Conservation (phyloP, 352 stramenopile genomes). For the Saprolegnia diclina region DNA sequence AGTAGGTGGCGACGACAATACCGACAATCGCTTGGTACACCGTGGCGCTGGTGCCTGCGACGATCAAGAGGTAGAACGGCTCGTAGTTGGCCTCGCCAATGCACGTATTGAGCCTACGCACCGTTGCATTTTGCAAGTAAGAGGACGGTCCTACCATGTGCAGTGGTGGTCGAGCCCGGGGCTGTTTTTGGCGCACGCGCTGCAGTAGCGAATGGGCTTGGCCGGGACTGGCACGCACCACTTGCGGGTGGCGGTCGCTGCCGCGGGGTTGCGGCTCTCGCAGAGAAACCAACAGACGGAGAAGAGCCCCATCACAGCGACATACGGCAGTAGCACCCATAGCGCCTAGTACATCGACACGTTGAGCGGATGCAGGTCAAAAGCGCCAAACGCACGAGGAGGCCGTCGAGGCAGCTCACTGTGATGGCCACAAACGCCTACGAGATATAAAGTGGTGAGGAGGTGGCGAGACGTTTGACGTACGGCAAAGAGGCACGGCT, state of each 20-base stretch:
- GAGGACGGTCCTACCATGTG: slow-evolving; percentile 39
- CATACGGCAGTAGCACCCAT: slow-evolving; percentile 59
- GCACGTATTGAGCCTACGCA: slow-evolving; percentile 68
- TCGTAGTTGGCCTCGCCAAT: slow-evolving; percentile 82
- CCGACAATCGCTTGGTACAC: slow-evolving; percentile 59
- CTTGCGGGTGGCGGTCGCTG: slow-evolving; percentile 31
- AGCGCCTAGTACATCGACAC: slow-evolving; percentile 39
- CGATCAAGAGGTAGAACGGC: slow-evolving; percentile 75
- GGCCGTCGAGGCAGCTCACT: slow-evolving; percentile 41
- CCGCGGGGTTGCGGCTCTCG: slow-evolving; percentile 50
- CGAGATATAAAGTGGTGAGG: slow-evolving; percentile 3
- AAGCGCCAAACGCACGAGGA: slow-evolving; percentile 36
- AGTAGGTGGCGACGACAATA: slow-evolving; percentile 70
- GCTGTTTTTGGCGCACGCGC: slow-evolving; percentile 76
- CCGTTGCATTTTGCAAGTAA: neutral
- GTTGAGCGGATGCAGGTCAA: neutral
- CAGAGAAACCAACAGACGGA: slow-evolving; percentile 62
- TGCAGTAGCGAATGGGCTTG: slow-evolving; percentile 75
- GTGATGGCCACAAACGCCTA: slow-evolving; percentile 69
- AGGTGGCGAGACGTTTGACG: slow-evolving; percentile 8
- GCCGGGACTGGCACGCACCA: slow-evolving; percentile 42
- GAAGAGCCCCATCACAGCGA: slow-evolving; percentile 46
- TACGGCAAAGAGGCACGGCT: slow-evolving; percentile 66
- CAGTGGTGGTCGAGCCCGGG: slow-evolving; percentile 78
- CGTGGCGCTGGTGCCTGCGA: slow-evolving; percentile 1